phyloP scores from a whole-genome alignment of 345 rosid genomes.

The Eutrema japonicum region DNA sequence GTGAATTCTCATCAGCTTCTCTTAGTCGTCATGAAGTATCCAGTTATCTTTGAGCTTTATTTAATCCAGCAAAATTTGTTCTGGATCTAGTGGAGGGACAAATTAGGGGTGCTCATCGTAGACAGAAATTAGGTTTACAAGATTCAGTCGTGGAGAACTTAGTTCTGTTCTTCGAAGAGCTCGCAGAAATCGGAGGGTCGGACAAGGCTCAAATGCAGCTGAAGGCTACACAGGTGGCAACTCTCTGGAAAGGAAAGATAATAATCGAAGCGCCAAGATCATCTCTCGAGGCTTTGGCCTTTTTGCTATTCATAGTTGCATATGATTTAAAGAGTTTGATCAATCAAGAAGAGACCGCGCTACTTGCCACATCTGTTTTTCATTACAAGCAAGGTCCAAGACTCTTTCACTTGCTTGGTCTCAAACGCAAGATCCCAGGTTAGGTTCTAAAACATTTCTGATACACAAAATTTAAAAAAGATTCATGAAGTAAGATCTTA shows the following conservation, averaged over 20 bases:
- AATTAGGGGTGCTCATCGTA: not conserved
- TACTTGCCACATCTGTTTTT: conserved; percentile 25
- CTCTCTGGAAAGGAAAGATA: conserved; percentile 3
- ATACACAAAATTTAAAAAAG: not conserved
- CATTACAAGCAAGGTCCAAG: conserved; percentile 27
- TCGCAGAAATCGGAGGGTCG: not conserved
- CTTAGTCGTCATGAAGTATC: not conserved
- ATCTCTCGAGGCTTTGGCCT: conserved; percentile 19
- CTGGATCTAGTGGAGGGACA: conserved; percentile 13
- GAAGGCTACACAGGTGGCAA: not conserved
- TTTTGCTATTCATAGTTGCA: conserved; percentile 7
- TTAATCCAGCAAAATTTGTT: conserved; percentile 6
- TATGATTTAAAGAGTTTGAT: conserved; percentile 20
- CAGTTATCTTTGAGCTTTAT: not conserved
- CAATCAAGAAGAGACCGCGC: conserved; percentile 16
- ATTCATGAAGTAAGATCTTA: not conserved
- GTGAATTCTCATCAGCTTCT: conserved; percentile 3
- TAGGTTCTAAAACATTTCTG: conserved; percentile 2
- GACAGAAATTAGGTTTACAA: conserved; percentile 6
- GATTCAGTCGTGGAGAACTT: conserved; percentile 8
- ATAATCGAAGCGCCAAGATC: conserved; percentile 16
- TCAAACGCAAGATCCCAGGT: conserved; percentile 7
- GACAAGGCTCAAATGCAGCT: not conserved
- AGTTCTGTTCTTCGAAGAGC: not conserved
- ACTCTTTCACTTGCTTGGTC: conserved; percentile 25